A percentile compares a stretch with the other conserved stretches of the same genome.
These are phyloP conservation scores for Flaveria linearis DNA, from an alignment of 129 eudicot species.

Conservation along the genomic window DNA sequence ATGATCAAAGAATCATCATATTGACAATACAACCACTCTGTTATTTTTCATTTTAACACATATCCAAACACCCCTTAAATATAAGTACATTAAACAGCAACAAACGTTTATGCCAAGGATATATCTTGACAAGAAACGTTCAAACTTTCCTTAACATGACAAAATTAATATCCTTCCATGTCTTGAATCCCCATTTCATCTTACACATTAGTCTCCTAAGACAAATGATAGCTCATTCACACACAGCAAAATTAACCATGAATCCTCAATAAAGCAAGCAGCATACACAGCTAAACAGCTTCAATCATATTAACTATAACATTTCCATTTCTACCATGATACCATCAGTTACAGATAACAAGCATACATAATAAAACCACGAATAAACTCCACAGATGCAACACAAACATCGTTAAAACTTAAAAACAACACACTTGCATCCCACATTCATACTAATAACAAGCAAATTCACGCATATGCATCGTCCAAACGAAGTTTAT, in stretches of 20 bases:
- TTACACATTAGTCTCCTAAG: neutral
- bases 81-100: neutral
- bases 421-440: constrained; percentile 1
- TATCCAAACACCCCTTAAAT: constrained; percentile 1
- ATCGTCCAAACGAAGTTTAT: constrained; percentile 18
- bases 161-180: no score
- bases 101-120: neutral
- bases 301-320: neutral
- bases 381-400: constrained; percentile 3
- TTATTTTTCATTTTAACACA: neutral
- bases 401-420: constrained; percentile 6
- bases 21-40: neutral
- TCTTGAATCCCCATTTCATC: neutral
- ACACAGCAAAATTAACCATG: neutral
- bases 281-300: neutral
- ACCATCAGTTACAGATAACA: constrained; percentile 8
- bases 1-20: no score
- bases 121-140: neutral
- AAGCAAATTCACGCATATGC: constrained; percentile 7
- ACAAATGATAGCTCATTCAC: neutral
- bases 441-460: neutral
- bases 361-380: neutral
- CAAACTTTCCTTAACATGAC: neutral
- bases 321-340: neutral
- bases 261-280: constrained; percentile 5